These are phyloP conservation scores for Lithohypha guttulata DNA, from an alignment of 2,329 filamentous ascomycete genomes.

Conservation along the genomic window DNA sequence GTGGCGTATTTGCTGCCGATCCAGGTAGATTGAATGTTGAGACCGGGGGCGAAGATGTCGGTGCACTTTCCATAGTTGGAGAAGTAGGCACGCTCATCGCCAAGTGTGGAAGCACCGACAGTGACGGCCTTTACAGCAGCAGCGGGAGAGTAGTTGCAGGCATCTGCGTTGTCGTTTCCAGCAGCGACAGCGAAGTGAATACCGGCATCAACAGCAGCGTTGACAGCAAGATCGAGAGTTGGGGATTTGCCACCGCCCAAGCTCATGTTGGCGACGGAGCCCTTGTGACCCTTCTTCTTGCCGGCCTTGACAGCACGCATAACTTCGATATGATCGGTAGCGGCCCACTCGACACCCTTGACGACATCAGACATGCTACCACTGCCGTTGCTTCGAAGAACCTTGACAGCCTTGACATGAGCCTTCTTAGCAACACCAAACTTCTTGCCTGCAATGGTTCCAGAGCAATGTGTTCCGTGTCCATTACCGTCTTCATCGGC, in stretches of 20 bases:
- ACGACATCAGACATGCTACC: constrained; percentile 98
- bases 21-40: constrained; percentile 97
- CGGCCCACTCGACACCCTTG: constrained; percentile 94
- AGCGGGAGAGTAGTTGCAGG: constrained; percentile 98
- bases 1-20: constrained; percentile 90
- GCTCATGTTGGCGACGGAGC: constrained; percentile 98
- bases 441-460: constrained; percentile 94
- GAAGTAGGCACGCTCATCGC: constrained; percentile 97
- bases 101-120: constrained; percentile 85
- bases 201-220: constrained; percentile 82
- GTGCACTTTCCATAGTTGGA: constrained; percentile 99
- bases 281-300: constrained; percentile 95
- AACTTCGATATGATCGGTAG: constrained; percentile 64
- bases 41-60: constrained; percentile 94
- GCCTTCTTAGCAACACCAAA: constrained; percentile 99
- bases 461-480: constrained; percentile 98
- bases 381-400: constrained; percentile 91
- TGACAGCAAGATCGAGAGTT: constrained; percentile 82
- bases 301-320: constrained; percentile 70
- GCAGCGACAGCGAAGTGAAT: constrained; percentile 97
- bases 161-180: constrained; percentile 97
- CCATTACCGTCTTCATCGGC: constrained; percentile 90
- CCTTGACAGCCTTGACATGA: constrained; percentile 93
- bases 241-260: constrained; percentile 94
- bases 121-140: constrained; percentile 86